Conservation (phyloP, 495 filamentous ascomycete species). For the Geopyxis carbonaria region DNA sequence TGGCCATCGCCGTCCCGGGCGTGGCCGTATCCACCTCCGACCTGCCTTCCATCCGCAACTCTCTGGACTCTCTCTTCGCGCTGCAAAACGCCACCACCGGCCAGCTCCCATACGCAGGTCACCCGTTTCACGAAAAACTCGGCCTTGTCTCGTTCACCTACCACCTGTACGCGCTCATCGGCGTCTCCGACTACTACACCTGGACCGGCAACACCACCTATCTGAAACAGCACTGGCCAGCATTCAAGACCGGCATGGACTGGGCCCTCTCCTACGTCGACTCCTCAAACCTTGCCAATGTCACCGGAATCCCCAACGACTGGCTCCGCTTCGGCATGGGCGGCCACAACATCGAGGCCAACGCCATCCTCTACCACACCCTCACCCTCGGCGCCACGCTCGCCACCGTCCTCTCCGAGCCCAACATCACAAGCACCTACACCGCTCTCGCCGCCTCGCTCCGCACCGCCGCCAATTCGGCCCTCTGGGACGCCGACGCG, state of each 20-base stretch:
- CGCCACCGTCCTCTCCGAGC: slow-evolving; percentile 20
- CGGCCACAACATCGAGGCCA: slow-evolving; percentile 35
- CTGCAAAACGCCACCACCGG: slow-evolving; percentile 32
- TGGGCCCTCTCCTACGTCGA: slow-evolving; percentile 4
- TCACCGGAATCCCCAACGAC: slow-evolving; percentile 24
- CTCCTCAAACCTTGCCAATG: slow-evolving; percentile 4
- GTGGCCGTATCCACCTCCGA: slow-evolving; percentile 33
- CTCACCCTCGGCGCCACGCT: slow-evolving; percentile 24
- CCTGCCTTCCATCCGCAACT: slow-evolving; percentile 31
- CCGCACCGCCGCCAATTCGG: slow-evolving; percentile 24
- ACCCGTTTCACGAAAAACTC: slow-evolving; percentile 37
- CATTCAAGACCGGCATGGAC: slow-evolving; percentile 4
- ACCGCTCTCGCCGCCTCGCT: slow-evolving; percentile 12
- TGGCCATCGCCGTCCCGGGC: slow-evolving; percentile 33
- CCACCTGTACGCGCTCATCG: slow-evolving; percentile 26
- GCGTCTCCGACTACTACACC: slow-evolving; percentile 25
- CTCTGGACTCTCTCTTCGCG: slow-evolving; percentile 30
- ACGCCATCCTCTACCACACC: slow-evolving; percentile 27
- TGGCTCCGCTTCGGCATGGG: slow-evolving; percentile 37
- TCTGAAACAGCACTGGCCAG: slow-evolving; percentile 3
- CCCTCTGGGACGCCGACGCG: slow-evolving; percentile 25
- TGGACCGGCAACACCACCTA: slow-evolving; percentile 15
- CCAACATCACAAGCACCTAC: slow-evolving; percentile 14
- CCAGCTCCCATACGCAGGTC: slow-evolving; percentile 42
- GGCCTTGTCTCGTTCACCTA: slow-evolving; percentile 35